Evolutionary conservation across 2,329 filamentous ascomycete genomes (phyloP).

Genomic region (Pseudogymnoascus sp.): DNA sequence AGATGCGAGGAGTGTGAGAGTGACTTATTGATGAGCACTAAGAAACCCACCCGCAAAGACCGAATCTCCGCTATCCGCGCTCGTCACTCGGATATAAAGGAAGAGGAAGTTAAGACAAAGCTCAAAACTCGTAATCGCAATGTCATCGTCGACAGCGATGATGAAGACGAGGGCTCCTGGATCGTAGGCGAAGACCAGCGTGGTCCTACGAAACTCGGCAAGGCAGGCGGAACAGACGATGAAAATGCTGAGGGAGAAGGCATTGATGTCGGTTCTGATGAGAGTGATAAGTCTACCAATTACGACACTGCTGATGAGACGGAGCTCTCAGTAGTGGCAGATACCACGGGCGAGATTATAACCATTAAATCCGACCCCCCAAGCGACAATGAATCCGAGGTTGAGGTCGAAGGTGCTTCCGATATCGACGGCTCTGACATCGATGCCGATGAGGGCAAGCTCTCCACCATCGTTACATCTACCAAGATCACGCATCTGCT

Average conservation of each 20-base stretch:
- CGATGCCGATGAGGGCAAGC: constrained; percentile 34
- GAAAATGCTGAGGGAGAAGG: constrained; percentile 83
- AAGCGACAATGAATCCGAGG: constrained; percentile 30
- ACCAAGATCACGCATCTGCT: constrained; percentile 88
- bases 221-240: constrained; percentile 76
- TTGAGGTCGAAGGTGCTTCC: constrained; percentile 37
- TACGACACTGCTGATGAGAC: neutral
- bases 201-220: constrained; percentile 54
- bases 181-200: constrained; percentile 63
- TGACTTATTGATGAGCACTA: constrained; percentile 55
- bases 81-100: constrained; percentile 28
- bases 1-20: constrained; percentile 67
- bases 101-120: constrained; percentile 19
- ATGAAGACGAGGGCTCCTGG: constrained; percentile 66
- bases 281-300: constrained; percentile 34
- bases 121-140: constrained; percentile 45
- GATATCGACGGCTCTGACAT: constrained; percentile 27
- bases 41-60: constrained; percentile 30
- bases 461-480: constrained; percentile 55
- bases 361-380: constrained; percentile 22
- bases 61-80: constrained; percentile 20
- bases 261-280: constrained; percentile 63
- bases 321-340: neutral
- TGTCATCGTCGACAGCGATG: constrained; percentile 58
- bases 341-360: neutral